Conservation (phyloP, 305 asterid genomes). For the Ilex paraguariensis region DNA sequence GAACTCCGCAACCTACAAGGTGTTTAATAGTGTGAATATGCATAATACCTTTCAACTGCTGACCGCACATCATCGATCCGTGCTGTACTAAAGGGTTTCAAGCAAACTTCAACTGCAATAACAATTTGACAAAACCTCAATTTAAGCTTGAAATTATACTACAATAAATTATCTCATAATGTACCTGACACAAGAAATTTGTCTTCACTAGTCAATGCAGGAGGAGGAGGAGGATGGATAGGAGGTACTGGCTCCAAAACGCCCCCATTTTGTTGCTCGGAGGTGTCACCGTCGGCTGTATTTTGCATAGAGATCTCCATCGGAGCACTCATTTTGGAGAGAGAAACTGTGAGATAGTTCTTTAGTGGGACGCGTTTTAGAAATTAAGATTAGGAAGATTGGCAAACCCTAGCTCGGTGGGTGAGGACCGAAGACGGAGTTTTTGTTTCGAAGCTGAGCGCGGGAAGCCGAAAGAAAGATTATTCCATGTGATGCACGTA, state of each 20-base stretch:
- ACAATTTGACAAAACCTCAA: slow-evolving; percentile 5
- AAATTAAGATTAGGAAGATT: slow-evolving; percentile 13
- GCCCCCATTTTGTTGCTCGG: slow-evolving; percentile 30
- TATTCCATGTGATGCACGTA: no score
- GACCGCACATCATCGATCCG: slow-evolving; percentile 55
- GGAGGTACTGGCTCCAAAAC: slow-evolving; percentile 36
- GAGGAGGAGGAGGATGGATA: slow-evolving; percentile 17
- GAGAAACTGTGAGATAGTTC: neutral
- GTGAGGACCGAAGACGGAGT: slow-evolving; percentile 1
- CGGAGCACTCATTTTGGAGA: slow-evolving; percentile 53
- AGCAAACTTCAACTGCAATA: slow-evolving; percentile 79
- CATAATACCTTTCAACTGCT: slow-evolving; percentile 64
- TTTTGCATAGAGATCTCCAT: slow-evolving; percentile 63
- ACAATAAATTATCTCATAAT: neutral
- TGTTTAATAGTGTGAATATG: neutral
- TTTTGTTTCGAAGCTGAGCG: slow-evolving; percentile 34
- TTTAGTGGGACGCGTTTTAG: neutral
- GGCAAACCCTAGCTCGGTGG: slow-evolving; percentile 28
- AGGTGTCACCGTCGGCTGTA: slow-evolving; percentile 25
- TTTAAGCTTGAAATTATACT: neutral
- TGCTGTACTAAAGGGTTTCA: slow-evolving; percentile 74
- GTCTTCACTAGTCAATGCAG: slow-evolving; percentile 27
- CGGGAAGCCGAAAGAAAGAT: slow-evolving; percentile 29
- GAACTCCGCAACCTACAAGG: no score
- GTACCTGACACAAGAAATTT: slow-evolving; percentile 76